Evolutionary conservation across 2,329 filamentous ascomycete species (phyloP).

Genomic region (Aureobasidium sp.): DNA sequence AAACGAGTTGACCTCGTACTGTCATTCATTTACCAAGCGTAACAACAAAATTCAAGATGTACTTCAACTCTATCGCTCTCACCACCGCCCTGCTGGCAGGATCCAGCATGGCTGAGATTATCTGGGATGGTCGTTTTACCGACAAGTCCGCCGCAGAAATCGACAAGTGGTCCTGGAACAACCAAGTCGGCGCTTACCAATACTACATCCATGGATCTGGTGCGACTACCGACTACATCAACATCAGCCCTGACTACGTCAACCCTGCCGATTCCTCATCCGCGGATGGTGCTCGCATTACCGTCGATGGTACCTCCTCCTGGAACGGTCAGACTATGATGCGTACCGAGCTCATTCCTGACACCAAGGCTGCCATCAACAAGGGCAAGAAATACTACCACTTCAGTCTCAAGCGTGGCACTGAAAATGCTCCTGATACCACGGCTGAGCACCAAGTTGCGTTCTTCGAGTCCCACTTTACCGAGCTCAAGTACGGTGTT

Average conservation of each 20-base stretch:
- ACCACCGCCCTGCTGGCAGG: conserved; percentile 17
- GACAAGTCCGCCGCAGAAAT: conserved; percentile 48
- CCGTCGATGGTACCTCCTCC: conserved; percentile 54
- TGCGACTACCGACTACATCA: conserved; percentile 50
- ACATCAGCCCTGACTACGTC: conserved; percentile 52
- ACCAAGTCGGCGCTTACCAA: conserved; percentile 61
- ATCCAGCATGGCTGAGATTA: conserved; percentile 30
- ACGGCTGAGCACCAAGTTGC: conserved; percentile 59
- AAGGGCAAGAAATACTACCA: conserved; percentile 63
- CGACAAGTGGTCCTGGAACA: conserved; percentile 39
- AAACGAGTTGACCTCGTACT: conserved; percentile 8
- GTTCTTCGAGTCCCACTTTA: conserved; percentile 64
- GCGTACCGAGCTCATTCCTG: conserved; percentile 64
- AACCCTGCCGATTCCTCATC: conserved; percentile 56
- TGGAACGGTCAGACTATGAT: conserved; percentile 69
- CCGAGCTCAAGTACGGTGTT: conserved; percentile 61
- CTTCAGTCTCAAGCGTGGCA: conserved; percentile 55
- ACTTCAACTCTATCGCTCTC: conserved; percentile 9
- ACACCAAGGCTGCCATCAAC: conserved; percentile 57
- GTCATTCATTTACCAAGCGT: background rate
- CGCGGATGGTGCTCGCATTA: conserved; percentile 59
- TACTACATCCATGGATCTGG: conserved; percentile 66
- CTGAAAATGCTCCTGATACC: conserved; percentile 51
- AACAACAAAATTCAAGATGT: background rate
- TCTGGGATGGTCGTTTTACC: conserved; percentile 62